These are phyloP conservation scores for Fagopyrum homotropicum DNA, from an alignment of 148 eudicot genomes.

Conservation along the genomic window DNA sequence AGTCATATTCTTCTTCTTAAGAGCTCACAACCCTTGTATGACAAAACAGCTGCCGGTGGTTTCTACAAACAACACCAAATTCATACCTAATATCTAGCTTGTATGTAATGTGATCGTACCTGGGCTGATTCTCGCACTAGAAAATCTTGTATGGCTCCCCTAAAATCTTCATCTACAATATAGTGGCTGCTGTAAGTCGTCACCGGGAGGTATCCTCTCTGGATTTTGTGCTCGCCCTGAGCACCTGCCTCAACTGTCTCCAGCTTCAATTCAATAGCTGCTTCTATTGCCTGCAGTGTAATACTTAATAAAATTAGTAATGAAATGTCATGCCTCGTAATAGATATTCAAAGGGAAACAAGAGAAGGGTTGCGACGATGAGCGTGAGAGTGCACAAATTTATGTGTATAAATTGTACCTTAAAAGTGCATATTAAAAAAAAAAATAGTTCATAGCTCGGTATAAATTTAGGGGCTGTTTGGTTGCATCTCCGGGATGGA, in stretches of 20 bases:
- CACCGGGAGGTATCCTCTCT: slow-evolving; percentile 89
- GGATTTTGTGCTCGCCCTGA: slow-evolving; percentile 98
- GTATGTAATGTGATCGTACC: slow-evolving; percentile 29
- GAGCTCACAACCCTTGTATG: not conserved
- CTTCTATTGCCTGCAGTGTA: slow-evolving; percentile 79
- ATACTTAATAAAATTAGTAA: not conserved
- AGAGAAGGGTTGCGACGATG: too few relatives aligned
- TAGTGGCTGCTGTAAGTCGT: slow-evolving; percentile 87
- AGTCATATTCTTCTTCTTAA: not conserved
- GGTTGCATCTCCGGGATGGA: too few relatives aligned
- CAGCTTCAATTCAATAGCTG: slow-evolving; percentile 87
- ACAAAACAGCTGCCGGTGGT: not conserved
- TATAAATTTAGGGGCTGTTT: too few relatives aligned
- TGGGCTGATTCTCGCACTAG: slow-evolving; percentile 73
- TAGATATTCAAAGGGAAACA: too few relatives aligned
- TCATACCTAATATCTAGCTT: not conserved
- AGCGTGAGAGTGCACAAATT: too few relatives aligned
- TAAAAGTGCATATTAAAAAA: too few relatives aligned
- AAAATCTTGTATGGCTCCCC: slow-evolving; percentile 54
- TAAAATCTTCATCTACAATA: slow-evolving; percentile 65
- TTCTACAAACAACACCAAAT: not conserved
- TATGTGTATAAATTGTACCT: too few relatives aligned
- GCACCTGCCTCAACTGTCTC: slow-evolving; percentile 98
- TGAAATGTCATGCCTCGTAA: not conserved
- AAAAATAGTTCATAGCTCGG: too few relatives aligned